Percentiles rank a stretch among this genome's conserved stretches.
Conservation (phyloP, 2,329 filamentous ascomycete species). For the Xylaria sp. region DNA sequence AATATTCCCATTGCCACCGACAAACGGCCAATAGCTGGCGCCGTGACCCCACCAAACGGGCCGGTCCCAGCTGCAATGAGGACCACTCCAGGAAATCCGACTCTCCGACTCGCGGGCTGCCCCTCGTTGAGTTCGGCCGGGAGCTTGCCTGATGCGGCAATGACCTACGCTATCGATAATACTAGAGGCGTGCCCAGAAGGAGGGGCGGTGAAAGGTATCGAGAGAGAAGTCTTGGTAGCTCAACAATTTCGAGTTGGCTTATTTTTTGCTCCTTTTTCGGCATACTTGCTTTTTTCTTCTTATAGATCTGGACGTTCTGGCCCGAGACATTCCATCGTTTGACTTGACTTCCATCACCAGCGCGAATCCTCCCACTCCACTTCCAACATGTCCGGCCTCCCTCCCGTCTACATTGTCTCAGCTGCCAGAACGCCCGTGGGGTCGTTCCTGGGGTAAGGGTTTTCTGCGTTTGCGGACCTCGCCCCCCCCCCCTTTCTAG, state of each 20-base stretch:
- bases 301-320: slow-evolving; percentile 9
- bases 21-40: slow-evolving; percentile 10
- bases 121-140: neutral
- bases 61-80: neutral
- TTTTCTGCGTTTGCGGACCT: slow-evolving; percentile 17
- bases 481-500: slow-evolving; percentile 7
- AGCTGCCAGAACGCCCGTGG: slow-evolving; percentile 84
- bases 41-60: slow-evolving; percentile 1
- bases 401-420: slow-evolving; percentile 96
- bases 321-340: slow-evolving; percentile 8
- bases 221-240: neutral
- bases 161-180: neutral
- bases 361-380: slow-evolving; percentile 16
- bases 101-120: neutral
- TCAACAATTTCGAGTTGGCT: slow-evolving; percentile 4
- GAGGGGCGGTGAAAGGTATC: slow-evolving; percentile 9
- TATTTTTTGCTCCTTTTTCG: slow-evolving; percentile 13
- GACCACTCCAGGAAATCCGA: neutral
- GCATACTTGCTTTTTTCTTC: slow-evolving; percentile 9
- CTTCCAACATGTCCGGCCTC: slow-evolving; percentile 70
- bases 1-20: no score
- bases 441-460: slow-evolving; percentile 92
- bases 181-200: no score
- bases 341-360: neutral
- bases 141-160: neutral